phyloP scores from a whole-genome alignment of 495 filamentous ascomycete species.

The Bacidia rubella region DNA sequence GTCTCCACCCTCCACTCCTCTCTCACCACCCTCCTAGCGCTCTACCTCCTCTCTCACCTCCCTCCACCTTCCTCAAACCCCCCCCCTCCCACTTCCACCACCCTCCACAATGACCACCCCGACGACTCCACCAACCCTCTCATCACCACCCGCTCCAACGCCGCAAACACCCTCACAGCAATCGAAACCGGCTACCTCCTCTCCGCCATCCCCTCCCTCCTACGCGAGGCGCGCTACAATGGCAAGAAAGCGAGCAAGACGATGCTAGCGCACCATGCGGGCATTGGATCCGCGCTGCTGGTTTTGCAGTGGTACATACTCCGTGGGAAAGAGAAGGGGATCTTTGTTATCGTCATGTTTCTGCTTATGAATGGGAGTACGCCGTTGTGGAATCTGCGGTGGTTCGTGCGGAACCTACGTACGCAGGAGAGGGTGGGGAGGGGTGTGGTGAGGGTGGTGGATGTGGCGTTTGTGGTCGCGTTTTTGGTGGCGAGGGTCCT shows the following conservation, averaged over 20 bases:
- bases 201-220: slow-evolving; percentile 13
- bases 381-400: slow-evolving; percentile 14
- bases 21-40: slow-evolving; percentile 7
- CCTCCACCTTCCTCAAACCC: background rate
- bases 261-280: slow-evolving; percentile 15
- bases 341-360: slow-evolving; percentile 19
- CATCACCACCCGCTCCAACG: slow-evolving; percentile 12
- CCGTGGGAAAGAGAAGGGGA: slow-evolving; percentile 16
- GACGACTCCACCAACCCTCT: slow-evolving; percentile 14
- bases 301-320: slow-evolving; percentile 19
- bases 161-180: slow-evolving; percentile 19
- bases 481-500: slow-evolving; percentile 13
- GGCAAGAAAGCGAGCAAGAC: background rate
- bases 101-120: background rate
- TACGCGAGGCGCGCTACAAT: slow-evolving; percentile 1
- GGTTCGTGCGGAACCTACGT: slow-evolving; percentile 9
- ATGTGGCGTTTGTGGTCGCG: slow-evolving; percentile 8
- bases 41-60: background rate
- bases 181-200: slow-evolving; percentile 20
- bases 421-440: background rate
- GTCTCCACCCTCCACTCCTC: slow-evolving; percentile 16
- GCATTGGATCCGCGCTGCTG: slow-evolving; percentile 13
- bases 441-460: background rate
- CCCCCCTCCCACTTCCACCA: background rate
- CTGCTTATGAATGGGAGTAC: slow-evolving; percentile 22